Percentiles rank a stretch among this genome's conserved stretches.
Evolutionary conservation across 1,284 basidiomycete species (phyloP).

Genomic region (Trametes sp.): DNA sequence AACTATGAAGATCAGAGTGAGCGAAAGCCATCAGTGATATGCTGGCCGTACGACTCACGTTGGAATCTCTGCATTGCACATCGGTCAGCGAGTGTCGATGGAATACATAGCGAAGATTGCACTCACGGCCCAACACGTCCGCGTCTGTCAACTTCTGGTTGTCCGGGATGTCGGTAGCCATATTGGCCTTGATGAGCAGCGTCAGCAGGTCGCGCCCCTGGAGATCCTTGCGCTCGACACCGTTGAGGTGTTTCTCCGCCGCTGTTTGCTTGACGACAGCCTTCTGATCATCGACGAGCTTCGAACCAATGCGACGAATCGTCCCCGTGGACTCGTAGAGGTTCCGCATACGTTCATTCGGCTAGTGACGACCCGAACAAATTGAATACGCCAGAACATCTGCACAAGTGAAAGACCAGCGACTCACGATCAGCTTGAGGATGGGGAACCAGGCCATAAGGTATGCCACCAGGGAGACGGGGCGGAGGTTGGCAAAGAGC

Average conservation of each 20-base stretch:
- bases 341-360: constrained; percentile 34
- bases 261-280: constrained; percentile 31
- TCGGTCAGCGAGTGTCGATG: background rate
- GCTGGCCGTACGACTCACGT: constrained; percentile 15
- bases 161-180: constrained; percentile 51
- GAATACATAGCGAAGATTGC: too few species aligned
- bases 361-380: constrained; percentile 32
- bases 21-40: too few species aligned
- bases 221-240: constrained; percentile 34
- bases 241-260: constrained; percentile 33
- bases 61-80: constrained; percentile 21
- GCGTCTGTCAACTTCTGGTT: constrained; percentile 57
- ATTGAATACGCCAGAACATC: background rate
- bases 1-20: constrained; percentile 36
- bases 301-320: constrained; percentile 44
- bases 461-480: background rate
- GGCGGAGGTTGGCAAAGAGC: constrained; percentile 5
- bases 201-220: constrained; percentile 42
- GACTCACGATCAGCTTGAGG: constrained; percentile 26
- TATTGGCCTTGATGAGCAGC: constrained; percentile 55
- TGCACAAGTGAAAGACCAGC: too few species aligned
- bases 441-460: constrained; percentile 15
- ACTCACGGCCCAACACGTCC: constrained; percentile 64
- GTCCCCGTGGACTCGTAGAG: constrained; percentile 32
- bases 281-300: constrained; percentile 53